Evolutionary conservation across 768 basidiomycete genomes (phyloP).

Genomic region (Phanerodontia chrysosporium): DNA sequence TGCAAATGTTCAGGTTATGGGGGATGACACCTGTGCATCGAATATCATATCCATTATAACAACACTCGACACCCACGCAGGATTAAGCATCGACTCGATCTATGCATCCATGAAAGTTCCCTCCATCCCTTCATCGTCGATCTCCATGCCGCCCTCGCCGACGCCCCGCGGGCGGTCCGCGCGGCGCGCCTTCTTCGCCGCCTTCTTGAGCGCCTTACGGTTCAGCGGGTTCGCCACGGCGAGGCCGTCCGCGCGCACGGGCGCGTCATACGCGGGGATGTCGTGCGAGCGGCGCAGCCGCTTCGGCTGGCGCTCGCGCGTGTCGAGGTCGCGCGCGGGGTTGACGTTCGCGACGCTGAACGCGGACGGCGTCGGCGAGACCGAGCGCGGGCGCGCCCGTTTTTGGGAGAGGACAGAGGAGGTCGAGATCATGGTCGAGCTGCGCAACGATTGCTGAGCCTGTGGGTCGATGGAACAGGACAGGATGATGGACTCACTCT

Average conservation of each 20-base stretch:
- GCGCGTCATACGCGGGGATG: slow-evolving; percentile 43
- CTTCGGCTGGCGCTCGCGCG: slow-evolving; percentile 38
- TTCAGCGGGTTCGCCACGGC: slow-evolving; percentile 56
- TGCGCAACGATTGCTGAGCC: background rate
- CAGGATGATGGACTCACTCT: slow-evolving; percentile 24
- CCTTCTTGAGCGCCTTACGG: slow-evolving; percentile 56
- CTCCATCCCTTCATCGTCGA: slow-evolving; percentile 23
- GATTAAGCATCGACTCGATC: too few relatives aligned
- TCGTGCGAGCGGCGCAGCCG: slow-evolving; percentile 56
- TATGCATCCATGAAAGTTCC: slow-evolving; percentile 13
- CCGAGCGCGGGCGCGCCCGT: slow-evolving; percentile 28
- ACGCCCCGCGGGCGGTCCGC: slow-evolving; percentile 32
- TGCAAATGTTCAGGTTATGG: too few relatives aligned
- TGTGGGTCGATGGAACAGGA: background rate
- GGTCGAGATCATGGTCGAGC: slow-evolving; percentile 14
- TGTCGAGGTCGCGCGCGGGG: slow-evolving; percentile 5
- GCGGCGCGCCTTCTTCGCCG: slow-evolving; percentile 59
- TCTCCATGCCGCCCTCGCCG: slow-evolving; percentile 28
- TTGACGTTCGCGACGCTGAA: slow-evolving; percentile 3
- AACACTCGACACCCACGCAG: too few relatives aligned
- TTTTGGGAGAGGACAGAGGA: slow-evolving; percentile 25
- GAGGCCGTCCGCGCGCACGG: slow-evolving; percentile 43
- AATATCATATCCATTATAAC: too few relatives aligned
- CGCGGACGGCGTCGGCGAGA: slow-evolving; percentile 17
- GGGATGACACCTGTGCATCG: too few relatives aligned